Percentiles rank a stretch among this genome's conserved stretches.
Conservation (phyloP, 257 asterid species). For the Buddleja alternifolia region DNA sequence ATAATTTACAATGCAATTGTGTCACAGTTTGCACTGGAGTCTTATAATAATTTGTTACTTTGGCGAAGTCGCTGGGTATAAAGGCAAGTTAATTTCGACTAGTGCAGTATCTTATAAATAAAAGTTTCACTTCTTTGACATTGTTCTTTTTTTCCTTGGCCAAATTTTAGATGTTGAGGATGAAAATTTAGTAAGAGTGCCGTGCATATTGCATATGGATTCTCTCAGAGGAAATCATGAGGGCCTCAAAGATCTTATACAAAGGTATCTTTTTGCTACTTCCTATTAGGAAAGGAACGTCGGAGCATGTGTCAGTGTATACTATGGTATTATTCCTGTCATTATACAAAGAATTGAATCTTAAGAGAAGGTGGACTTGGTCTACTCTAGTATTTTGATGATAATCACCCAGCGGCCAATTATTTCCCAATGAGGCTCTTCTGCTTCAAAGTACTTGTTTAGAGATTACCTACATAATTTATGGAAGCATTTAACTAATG, state of each 20-base stretch:
- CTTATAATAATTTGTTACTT: slow-evolving; percentile 85
- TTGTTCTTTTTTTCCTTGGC: slow-evolving; percentile 25
- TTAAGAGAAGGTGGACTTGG: slow-evolving; percentile 4
- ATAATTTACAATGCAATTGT: slow-evolving; percentile 36
- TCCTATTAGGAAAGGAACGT: not conserved
- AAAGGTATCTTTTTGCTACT: slow-evolving; percentile 39
- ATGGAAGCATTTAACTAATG: slow-evolving; percentile 19
- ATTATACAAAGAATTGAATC: slow-evolving; percentile 17
- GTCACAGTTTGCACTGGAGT: slow-evolving; percentile 95
- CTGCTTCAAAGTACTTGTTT: slow-evolving; percentile 4
- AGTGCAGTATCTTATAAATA: slow-evolving; percentile 14
- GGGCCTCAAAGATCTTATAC: slow-evolving; percentile 62
- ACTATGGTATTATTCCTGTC: slow-evolving; percentile 2
- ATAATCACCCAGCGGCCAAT: not conserved
- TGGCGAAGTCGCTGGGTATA: slow-evolving; percentile 63
- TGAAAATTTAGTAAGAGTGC: slow-evolving; percentile 47
- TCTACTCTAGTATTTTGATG: not conserved
- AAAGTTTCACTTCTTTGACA: slow-evolving; percentile 16
- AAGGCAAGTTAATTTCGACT: slow-evolving; percentile 66
- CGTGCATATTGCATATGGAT: slow-evolving; percentile 71
- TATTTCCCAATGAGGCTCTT: slow-evolving; percentile 1
- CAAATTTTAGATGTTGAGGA: slow-evolving; percentile 51
- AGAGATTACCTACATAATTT: slow-evolving; percentile 1
- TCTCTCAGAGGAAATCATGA: slow-evolving; percentile 56
- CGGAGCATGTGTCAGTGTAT: not conserved